Evolutionary conservation across 345 rosid genomes (phyloP).

Genomic region (Eucalyptus erythrocorys): DNA sequence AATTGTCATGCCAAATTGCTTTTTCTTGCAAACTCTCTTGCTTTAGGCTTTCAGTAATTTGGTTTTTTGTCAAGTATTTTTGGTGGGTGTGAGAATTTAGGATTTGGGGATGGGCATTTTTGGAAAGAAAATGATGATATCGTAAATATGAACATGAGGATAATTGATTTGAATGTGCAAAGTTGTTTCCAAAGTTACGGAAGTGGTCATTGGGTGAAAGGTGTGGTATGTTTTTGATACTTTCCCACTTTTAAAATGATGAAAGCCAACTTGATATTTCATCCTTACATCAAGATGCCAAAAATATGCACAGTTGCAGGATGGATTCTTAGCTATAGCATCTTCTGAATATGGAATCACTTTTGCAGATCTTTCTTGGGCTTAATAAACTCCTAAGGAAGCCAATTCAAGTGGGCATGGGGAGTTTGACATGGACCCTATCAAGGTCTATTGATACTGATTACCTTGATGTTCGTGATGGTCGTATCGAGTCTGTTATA

Average conservation of each 20-base stretch:
- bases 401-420: constrained; percentile 18
- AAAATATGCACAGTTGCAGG: background rate
- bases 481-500: constrained; percentile 20
- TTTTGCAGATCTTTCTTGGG: constrained; percentile 17
- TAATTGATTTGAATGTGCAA: background rate
- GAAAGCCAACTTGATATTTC: background rate
- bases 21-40: background rate
- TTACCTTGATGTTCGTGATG: background rate
- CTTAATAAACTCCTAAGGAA: constrained; percentile 43
- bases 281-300: background rate
- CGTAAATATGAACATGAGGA: background rate
- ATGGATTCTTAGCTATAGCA: background rate
- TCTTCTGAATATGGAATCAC: background rate
- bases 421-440: constrained; percentile 56
- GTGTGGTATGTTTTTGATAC: background rate
- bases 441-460: constrained; percentile 14
- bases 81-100: background rate
- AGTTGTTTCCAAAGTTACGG: background rate
- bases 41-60: background rate
- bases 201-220: background rate
- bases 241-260: background rate
- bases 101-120: background rate
- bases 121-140: background rate
- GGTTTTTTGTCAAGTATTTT: background rate
- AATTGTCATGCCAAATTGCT: background rate